Evolutionary conservation across 352 stramenopile genomes (phyloP), one percentile per base, ranked within the genome.

Genomic region (Phytophthora cajani): DNA sequence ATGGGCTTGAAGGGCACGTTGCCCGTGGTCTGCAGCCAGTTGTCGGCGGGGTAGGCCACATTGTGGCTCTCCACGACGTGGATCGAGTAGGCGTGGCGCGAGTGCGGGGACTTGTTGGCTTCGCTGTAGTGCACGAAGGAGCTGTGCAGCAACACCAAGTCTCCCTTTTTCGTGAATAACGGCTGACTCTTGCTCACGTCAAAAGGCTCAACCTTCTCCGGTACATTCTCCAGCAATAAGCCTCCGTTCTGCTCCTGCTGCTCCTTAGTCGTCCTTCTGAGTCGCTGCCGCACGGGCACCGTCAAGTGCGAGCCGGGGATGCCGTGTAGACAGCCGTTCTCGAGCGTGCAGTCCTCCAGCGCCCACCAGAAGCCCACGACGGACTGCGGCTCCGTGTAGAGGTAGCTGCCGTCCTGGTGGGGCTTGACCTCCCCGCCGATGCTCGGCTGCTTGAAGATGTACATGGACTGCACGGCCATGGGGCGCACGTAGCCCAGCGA

Each of bases 401-500:
- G 85, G 72, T 98, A 99, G 30, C 92, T 98, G 12, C 93, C 97
- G 80, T 99, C 97, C 79, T 99, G 97, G 84, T 99, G 97, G n/a
- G 90, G 83, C 56, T 90, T 93, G 0, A 99, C 96, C 47, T 98
- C 92, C 38, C 95, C 96, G 36, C 97, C 96, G 58, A 98, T 97
- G 36, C 79, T 84, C 19, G 92, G 89, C 74, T 98, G 92, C 76
- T 99, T 99, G 82, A 99, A 98, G 75, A 99, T 99, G 78, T 99
- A 99, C 97, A 99, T 99, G 55, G 81, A 96, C 72, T 98, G 95
- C 56, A 97, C 94, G 1, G 97, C 83, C 33, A 98, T 83, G 2
- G 97, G 95, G 33, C 95, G 82, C 46, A 82, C 67, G 72, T 96
- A 98, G 3, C 87, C 84, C 23, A 99, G 82, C 23, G 90, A 94